These are phyloP conservation scores for Plasmodiophora brassicae DNA, from an alignment of 208 protist species.

Conservation along the genomic window DNA sequence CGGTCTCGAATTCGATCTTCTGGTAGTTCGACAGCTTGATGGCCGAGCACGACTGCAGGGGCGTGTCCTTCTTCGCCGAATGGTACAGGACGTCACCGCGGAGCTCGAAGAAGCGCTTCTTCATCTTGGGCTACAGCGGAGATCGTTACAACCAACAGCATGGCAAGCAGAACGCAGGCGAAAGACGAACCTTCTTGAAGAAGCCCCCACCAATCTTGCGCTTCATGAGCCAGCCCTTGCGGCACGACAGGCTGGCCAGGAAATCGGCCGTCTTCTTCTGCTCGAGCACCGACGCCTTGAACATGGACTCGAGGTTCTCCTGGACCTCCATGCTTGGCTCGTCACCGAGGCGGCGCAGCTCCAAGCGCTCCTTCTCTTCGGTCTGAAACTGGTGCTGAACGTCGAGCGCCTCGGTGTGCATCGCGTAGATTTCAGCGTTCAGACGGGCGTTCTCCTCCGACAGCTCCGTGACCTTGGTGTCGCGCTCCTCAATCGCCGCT, in stretches of 20 bases:
- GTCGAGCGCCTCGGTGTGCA: slow-evolving; percentile 3
- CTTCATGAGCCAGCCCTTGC: slow-evolving; percentile 8
- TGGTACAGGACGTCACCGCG: neutral
- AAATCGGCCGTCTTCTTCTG: neutral
- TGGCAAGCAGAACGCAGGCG: too few species aligned
- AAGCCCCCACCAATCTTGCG: slow-evolving; percentile 4
- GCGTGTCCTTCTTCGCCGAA: neutral
- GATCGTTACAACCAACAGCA: too few species aligned
- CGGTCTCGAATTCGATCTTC: neutral
- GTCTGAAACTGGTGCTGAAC: neutral
- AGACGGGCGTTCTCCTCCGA: neutral
- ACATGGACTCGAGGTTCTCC: neutral
- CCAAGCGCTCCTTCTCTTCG: neutral
- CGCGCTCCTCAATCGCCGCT: neutral
- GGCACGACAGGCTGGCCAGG: neutral
- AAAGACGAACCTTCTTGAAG: too few species aligned
- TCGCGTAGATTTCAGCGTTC: neutral
- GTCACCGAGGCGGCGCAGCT: neutral
- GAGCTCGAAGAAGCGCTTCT: slow-evolving; percentile 21
- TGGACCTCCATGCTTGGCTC: neutral
- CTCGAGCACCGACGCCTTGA: neutral
- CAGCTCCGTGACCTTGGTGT: neutral
- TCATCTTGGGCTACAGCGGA: too few species aligned
- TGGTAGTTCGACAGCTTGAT: slow-evolving; percentile 18
- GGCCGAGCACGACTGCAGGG: neutral